Base-by-base conservation (phyloP, 495 filamentous ascomycete species). In the Aspergillus conjunctus region DNA sequence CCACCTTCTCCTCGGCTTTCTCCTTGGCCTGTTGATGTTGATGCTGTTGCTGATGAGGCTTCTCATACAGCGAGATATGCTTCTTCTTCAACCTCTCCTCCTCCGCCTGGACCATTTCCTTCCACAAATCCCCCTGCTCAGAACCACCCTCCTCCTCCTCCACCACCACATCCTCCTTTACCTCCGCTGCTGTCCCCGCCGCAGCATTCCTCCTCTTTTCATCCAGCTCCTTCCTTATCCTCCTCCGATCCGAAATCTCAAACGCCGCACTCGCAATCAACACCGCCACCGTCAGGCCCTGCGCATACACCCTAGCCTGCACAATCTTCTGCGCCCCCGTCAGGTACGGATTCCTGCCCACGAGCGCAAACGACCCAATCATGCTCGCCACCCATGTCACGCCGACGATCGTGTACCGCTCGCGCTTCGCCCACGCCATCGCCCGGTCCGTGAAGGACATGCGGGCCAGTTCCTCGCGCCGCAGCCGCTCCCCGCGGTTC, bases 221-320 rank as follows among this genome's bases (percentile, higher is more conserved):
- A 72, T 91, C 87, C 64, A 88, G 87, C 48, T 79, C 46, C 84
- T 89, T 81, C 87, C 85, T 83, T 85, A 91, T 68, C 86, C 83
- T 66, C 61, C 81, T 83, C 57, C 89, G 88, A 73, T 98, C 94
- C 7, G 83, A 83, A 31, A 92, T 88, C 87, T 98, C 94, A 69
- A 98, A 89, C 17, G 85, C 91, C 41, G 95, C 93, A 58, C 86
- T 90, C 32, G 91, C 91, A 66, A 96, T 79, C 60, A 98, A 77
- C 54, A 98, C 91, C 68, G 89, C 90, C 17, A 98, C 77, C 51
- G 94, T 97, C 67, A 97, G 77, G 15, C 92, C 92, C 79, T 98
- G 94, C n/a, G 94, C 94, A 77, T 98, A 98, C 61, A 98, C 88
- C 81, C 94, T 87, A 10, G 95, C 95, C 81, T 98, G 94, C 18